These are phyloP conservation scores for Magnaporthiopsis poae DNA, from an alignment of 2,329 filamentous ascomycete species.

Conservation along the genomic window DNA sequence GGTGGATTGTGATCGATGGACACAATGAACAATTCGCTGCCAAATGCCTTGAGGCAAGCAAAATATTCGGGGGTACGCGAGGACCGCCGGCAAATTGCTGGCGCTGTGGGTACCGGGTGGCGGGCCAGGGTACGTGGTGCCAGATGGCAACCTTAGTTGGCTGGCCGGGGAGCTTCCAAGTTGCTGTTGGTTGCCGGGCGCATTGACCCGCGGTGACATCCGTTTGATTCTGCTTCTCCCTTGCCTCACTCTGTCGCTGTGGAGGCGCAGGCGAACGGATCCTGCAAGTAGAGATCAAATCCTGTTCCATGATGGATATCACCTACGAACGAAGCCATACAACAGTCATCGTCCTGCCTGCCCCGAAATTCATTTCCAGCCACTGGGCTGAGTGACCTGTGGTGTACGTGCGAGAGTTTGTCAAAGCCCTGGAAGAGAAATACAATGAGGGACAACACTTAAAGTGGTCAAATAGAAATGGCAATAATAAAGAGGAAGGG, in stretches of 20 bases:
- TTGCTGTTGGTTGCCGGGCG: not conserved
- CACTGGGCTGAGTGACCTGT: not conserved
- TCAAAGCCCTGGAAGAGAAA: not conserved
- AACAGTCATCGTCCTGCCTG: not conserved
- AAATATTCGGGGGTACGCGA: not conserved
- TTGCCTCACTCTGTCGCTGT: not conserved
- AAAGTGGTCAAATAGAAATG: not conserved
- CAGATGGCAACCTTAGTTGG: not conserved
- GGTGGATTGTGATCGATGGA: too few relatives aligned
- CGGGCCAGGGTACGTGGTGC: not conserved
- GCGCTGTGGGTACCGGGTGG: not conserved
- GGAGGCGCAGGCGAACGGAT: not conserved
- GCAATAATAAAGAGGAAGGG: not conserved
- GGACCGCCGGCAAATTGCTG: not conserved
- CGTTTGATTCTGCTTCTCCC: not conserved
- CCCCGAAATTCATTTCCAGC: not conserved
- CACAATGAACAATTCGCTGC: too few relatives aligned
- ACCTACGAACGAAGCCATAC: not conserved
- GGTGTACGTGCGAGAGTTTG: not conserved
- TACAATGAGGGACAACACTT: not conserved
- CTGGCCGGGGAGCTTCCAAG: not conserved
- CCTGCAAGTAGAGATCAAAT: not conserved
- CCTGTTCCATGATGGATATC: not conserved
- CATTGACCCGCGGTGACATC: not conserved
- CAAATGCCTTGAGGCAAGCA: not conserved